Percentiles rank a stretch among this genome's conserved stretches.
phyloP scores from a whole-genome alignment of 177 flowering plant species.

The Vitis hybrid region DNA sequence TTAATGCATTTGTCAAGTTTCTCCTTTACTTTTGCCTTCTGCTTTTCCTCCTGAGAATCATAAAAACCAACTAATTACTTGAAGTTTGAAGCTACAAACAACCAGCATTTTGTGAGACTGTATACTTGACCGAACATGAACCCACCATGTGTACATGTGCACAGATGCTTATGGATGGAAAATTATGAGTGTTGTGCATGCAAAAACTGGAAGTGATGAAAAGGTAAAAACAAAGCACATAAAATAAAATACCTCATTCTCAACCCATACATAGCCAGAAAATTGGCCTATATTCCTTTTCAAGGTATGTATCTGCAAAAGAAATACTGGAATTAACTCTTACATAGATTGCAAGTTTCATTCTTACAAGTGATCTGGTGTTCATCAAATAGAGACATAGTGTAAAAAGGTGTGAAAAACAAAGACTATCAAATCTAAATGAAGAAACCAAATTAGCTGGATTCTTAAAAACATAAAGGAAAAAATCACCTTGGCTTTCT shows the following conservation, averaged over 20 bases:
- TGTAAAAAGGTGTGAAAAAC: background rate
- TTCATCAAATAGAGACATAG: background rate
- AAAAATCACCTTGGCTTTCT: constrained; percentile 64
- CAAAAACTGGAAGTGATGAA: background rate
- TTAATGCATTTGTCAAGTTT: constrained; percentile 79
- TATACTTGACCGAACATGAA: too few species aligned
- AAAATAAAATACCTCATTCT: constrained; percentile 65
- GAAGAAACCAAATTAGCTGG: background rate
- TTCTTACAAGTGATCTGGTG: background rate
- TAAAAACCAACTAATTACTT: background rate
- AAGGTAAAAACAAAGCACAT: background rate
- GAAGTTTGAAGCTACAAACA: too few species aligned
- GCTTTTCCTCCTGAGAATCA: constrained; percentile 59
- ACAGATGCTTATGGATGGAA: background rate
- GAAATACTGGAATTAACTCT: constrained; percentile 1
- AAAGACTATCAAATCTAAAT: background rate
- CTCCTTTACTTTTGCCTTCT: constrained; percentile 57
- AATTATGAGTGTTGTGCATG: too few species aligned
- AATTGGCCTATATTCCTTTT: constrained; percentile 76
- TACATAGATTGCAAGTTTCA: too few species aligned
- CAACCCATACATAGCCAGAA: constrained; percentile 88
- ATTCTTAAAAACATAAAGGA: background rate
- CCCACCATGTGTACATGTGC: background rate
- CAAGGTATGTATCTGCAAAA: constrained; percentile 55
- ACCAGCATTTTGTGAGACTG: too few species aligned